A percentile compares a stretch with the other conserved stretches of the same genome.
Conservation (phyloP, 2,329 filamentous ascomycete species). For the Cladophialophora yegresii region DNA sequence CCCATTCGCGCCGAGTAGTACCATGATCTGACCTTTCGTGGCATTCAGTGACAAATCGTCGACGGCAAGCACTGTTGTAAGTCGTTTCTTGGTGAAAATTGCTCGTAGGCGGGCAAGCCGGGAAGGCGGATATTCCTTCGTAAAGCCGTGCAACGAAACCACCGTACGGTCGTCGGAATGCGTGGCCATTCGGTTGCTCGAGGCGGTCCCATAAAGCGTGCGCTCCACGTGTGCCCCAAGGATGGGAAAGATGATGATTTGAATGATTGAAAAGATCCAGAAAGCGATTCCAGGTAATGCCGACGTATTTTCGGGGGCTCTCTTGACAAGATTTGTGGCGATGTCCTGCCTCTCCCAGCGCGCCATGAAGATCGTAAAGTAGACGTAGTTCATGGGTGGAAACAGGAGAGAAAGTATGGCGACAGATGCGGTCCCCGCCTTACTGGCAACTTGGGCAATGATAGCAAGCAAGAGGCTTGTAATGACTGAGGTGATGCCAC, state of each 20-base stretch:
- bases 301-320: constrained; percentile 67
- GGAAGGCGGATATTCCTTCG: constrained; percentile 73
- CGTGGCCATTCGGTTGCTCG: constrained; percentile 55
- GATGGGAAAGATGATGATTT: constrained; percentile 75
- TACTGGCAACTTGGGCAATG: constrained; percentile 72
- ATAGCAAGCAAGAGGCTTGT: constrained; percentile 74
- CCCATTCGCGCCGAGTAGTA: constrained; percentile 84
- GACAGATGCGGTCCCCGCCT: constrained; percentile 64
- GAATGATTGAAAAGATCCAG: constrained; percentile 74
- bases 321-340: constrained; percentile 62
- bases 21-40: constrained; percentile 77
- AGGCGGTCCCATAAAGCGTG: constrained; percentile 72
- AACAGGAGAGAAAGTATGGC: constrained; percentile 74
- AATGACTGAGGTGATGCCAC: constrained; percentile 77
- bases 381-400: constrained; percentile 83
- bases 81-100: constrained; percentile 52
- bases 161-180: constrained; percentile 36
- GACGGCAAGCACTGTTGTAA: constrained; percentile 76
- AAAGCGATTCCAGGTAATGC: constrained; percentile 71
- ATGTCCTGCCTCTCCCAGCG: constrained; percentile 68
- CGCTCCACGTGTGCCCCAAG: constrained; percentile 74
- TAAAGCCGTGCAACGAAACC: constrained; percentile 72
- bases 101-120: constrained; percentile 57
- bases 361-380: constrained; percentile 73
- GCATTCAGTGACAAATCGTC: constrained; percentile 71